A percentile compares a stretch with the other conserved stretches of the same genome.
Evolutionary conservation across 139 green algal genomes (phyloP).

Genomic region (Monoraphidium neglectum): DNA sequence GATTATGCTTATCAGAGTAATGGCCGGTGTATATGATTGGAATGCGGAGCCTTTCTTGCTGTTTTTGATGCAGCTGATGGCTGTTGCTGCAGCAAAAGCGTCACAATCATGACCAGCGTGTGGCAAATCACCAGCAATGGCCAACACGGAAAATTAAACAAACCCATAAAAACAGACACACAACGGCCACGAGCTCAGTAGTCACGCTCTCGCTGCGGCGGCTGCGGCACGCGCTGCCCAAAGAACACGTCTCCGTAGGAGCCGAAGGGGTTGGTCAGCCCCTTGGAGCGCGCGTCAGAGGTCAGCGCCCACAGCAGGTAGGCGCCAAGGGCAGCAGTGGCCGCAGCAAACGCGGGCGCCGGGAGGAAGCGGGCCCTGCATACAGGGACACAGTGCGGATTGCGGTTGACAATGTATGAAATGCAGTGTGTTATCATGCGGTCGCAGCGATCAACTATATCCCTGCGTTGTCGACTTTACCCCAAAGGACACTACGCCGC

Average conservation of each 20-base stretch:
- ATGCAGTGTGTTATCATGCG: not conserved
- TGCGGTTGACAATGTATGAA: not conserved
- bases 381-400: not conserved
- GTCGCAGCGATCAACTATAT: not conserved
- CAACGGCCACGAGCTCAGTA: too few species aligned
- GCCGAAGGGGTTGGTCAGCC: not conserved
- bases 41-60: too few species aligned
- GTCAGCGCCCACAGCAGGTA: conserved; percentile 28
- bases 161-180: too few species aligned
- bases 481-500: not conserved
- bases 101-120: too few species aligned
- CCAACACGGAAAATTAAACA: too few species aligned
- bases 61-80: too few species aligned
- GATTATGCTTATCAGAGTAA: too few species aligned
- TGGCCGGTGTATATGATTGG: too few species aligned
- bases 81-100: too few species aligned
- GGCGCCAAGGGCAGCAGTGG: conserved; percentile 32
- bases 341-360: conserved; percentile 27
- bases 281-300: conserved; percentile 19
- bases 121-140: too few species aligned
- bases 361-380: conserved; percentile 42
- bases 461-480: not conserved
- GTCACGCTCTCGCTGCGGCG: too few species aligned
- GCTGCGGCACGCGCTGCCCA: not conserved
- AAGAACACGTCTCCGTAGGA: conserved; percentile 24